A percentile compares a stretch with the other conserved stretches of the same genome.
Conservation (phyloP, 2,329 filamentous ascomycete genomes). For the Trichoderma afroharzianum region DNA sequence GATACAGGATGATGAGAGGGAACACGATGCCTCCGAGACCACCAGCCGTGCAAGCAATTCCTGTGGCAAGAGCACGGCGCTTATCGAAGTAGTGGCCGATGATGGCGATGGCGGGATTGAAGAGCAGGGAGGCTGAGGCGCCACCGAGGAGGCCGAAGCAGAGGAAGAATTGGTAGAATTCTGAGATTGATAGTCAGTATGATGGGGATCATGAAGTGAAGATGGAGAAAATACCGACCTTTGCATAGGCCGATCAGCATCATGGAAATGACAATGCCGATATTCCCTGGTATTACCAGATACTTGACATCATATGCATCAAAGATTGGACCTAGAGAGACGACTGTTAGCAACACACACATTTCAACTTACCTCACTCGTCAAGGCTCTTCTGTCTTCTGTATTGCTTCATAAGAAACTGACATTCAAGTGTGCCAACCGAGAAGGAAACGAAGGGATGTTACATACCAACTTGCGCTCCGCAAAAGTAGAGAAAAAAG, state of each 20-base stretch:
- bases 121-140: slow-evolving; percentile 62
- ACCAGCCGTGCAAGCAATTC: slow-evolving; percentile 64
- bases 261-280: slow-evolving; percentile 52
- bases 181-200: slow-evolving; percentile 20
- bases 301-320: slow-evolving; percentile 61
- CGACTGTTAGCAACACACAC: neutral
- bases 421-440: neutral
- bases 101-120: slow-evolving; percentile 63
- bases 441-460: neutral
- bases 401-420: neutral
- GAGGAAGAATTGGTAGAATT: slow-evolving; percentile 70
- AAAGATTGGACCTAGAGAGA: slow-evolving; percentile 54
- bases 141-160: slow-evolving; percentile 66
- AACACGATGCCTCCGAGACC: slow-evolving; percentile 57
- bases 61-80: slow-evolving; percentile 64
- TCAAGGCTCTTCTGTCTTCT: neutral
- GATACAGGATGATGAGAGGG: slow-evolving; percentile 29
- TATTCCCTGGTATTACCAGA: slow-evolving; percentile 55
- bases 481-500: slow-evolving; percentile 68
- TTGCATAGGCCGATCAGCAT: slow-evolving; percentile 50
- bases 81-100: slow-evolving; percentile 66
- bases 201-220: neutral
- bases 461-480: slow-evolving; percentile 58
- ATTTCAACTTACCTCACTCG: neutral
- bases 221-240: neutral